Evolutionary conservation across 306 rosid genomes (phyloP).

Genomic region (Carpinus fangiana): DNA sequence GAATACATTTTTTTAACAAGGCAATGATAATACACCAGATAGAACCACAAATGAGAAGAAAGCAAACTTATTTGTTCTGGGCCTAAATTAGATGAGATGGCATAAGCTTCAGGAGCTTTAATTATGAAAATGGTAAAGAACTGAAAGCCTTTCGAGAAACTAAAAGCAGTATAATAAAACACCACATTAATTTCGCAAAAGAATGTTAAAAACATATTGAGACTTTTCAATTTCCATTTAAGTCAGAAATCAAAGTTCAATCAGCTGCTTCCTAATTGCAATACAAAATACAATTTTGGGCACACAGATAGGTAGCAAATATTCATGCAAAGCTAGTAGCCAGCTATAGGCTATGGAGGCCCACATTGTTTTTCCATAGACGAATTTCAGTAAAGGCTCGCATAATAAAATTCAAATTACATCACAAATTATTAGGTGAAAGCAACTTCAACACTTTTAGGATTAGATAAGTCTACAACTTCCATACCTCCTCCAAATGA

Average conservation of each 20-base stretch:
- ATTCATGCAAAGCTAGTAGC: not conserved
- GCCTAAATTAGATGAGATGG: not conserved
- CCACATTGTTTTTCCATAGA: not conserved
- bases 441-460: not conserved
- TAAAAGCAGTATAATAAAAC: not conserved
- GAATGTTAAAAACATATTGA: not conserved
- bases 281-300: not conserved
- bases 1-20: not conserved
- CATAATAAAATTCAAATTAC: not conserved
- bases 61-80: not conserved
- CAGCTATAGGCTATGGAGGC: not conserved
- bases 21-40: not conserved
- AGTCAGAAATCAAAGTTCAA: not conserved
- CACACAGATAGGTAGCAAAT: slow-evolving; percentile 11
- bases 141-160: not conserved
- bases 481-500: slow-evolving; percentile 70
- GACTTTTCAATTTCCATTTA: not conserved
- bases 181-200: not conserved
- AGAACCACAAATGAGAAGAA: not conserved
- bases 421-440: slow-evolving; percentile 7
- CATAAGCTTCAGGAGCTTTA: not conserved
- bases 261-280: slow-evolving; percentile 3
- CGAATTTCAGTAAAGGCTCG: not conserved
- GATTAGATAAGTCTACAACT: slow-evolving; percentile 8
- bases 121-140: not conserved